Evolutionary conservation across 2,329 filamentous ascomycete species (phyloP).

Genomic region (Fusarium hainanense): DNA sequence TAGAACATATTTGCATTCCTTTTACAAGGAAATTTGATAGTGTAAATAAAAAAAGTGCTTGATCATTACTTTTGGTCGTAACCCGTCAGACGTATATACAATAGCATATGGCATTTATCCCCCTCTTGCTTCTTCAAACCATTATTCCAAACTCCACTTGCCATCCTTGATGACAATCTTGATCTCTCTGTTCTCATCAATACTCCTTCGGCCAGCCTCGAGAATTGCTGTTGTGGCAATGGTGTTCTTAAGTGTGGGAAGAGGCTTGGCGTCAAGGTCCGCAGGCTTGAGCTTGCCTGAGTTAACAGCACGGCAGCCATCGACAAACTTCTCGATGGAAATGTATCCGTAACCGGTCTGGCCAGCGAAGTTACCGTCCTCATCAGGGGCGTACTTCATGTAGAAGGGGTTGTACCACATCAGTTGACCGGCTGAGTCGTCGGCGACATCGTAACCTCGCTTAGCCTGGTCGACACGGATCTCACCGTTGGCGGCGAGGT

Average conservation of each 20-base stretch:
- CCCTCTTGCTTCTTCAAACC: not conserved
- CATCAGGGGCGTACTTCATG: constrained; percentile 93
- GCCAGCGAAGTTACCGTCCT: constrained; percentile 93
- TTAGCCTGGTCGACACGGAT: constrained; percentile 93
- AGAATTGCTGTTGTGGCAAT: constrained; percentile 92
- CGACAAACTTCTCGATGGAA: constrained; percentile 95
- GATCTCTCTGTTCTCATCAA: constrained; percentile 84
- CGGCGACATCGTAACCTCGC: constrained; percentile 93
- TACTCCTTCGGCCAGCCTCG: constrained; percentile 83
- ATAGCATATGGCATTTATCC: constrained; percentile 16
- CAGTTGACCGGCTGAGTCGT: constrained; percentile 75
- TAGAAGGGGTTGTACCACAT: constrained; percentile 96
- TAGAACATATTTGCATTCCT: not conserved
- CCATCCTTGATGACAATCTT: constrained; percentile 76
- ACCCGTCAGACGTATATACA: constrained; percentile 19
- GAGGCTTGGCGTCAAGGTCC: constrained; percentile 80
- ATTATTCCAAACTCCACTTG: constrained; percentile 72
- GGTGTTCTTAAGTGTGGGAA: constrained; percentile 89
- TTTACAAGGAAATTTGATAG: not conserved
- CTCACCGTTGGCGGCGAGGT: constrained; percentile 85
- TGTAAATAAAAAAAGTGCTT: constrained; percentile 4
- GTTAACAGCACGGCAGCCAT: constrained; percentile 83
- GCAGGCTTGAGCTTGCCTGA: constrained; percentile 76
- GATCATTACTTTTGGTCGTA: constrained; percentile 36
- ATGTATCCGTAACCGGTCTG: constrained; percentile 94